phyloP scores from a whole-genome alignment of 73 alveolate species.

The Paraurostyla sp. region DNA sequence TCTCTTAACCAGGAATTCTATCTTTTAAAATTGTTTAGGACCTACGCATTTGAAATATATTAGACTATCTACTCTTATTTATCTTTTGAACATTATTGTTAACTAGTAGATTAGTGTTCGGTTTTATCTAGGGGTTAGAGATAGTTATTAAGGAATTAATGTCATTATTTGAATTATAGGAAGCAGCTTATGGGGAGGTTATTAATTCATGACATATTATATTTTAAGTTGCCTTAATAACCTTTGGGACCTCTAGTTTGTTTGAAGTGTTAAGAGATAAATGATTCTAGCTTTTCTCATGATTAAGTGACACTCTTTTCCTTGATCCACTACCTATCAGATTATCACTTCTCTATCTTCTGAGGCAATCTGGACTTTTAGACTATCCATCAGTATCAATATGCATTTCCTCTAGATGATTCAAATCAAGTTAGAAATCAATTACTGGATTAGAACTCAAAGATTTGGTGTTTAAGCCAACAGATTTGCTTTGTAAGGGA shows the following conservation, averaged over 20 bases:
- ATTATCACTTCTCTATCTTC: constrained; percentile 41
- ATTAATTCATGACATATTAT: neutral
- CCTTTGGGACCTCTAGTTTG: constrained; percentile 41
- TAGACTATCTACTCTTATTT: constrained; percentile 7
- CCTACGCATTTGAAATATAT: constrained; percentile 33
- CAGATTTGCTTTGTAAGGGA: no score
- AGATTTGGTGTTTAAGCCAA: no score
- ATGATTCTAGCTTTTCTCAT: constrained; percentile 45
- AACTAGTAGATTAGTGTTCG: no score
- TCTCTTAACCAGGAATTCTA: neutral
- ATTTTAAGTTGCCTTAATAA: constrained; percentile 6
- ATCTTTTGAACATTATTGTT: neutral
- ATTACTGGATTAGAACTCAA: no score
- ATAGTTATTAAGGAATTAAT: neutral
- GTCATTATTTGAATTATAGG: neutral
- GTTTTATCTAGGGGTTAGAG: no score
- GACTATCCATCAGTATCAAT: neutral
- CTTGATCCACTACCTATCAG: neutral
- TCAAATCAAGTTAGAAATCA: no score
- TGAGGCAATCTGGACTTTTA: neutral
- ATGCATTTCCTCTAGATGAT: neutral
- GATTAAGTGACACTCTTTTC: neutral
- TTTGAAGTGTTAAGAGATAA: constrained; percentile 16
- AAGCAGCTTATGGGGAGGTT: neutral
- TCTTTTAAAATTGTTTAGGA: constrained; percentile 13